Conservation (phyloP, 306 rosid species). For the Vigna unguiculata region DNA sequence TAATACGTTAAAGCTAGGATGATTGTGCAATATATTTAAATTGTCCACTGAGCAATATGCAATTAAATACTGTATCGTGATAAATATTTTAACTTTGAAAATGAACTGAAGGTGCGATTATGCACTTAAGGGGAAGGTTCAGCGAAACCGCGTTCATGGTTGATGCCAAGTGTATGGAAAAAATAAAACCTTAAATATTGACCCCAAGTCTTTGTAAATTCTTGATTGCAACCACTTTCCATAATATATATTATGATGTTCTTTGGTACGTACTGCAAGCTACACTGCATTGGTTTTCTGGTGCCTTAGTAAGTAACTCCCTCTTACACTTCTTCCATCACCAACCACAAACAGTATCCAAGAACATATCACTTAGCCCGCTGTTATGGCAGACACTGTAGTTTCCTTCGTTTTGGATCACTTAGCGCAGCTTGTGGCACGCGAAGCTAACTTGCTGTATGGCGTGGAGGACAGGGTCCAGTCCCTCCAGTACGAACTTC, state of each 20-base stretch:
- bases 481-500: slow-evolving; percentile 26
- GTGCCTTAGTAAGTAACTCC: not conserved
- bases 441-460: slow-evolving; percentile 21
- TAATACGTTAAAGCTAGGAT: too few species aligned
- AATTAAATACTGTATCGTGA: too few species aligned
- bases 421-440: slow-evolving; percentile 19
- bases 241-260: not conserved
- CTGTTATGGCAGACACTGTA: slow-evolving; percentile 27
- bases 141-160: not conserved
- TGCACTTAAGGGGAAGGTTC: not conserved
- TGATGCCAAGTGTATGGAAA: too few species aligned
- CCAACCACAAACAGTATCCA: not conserved
- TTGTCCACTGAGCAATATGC: too few species aligned
- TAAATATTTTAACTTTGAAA: too few species aligned
- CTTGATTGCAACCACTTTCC: not conserved
- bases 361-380: not conserved
- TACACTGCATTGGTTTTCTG: not conserved
- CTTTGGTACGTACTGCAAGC: not conserved
- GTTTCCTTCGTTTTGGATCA: slow-evolving; percentile 29
- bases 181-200: not conserved
- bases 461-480: slow-evolving; percentile 26
- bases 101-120: too few species aligned
- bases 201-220: too few species aligned
- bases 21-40: too few species aligned
- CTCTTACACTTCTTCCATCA: too few species aligned